Conservation (phyloP, 768 basidiomycete species). For the Xerocomellus chrysenteron region DNA sequence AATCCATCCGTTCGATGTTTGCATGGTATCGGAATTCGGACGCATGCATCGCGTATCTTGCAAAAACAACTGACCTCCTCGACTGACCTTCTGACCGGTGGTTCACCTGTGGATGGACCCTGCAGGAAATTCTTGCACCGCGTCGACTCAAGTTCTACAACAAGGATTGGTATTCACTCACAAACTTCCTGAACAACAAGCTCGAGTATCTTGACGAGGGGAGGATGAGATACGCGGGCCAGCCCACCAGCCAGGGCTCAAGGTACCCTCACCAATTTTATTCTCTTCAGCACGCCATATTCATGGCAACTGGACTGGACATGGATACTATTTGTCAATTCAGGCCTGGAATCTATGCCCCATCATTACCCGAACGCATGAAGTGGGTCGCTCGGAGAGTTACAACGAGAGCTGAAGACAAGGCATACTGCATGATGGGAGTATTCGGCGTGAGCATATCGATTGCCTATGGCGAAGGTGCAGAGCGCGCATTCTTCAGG, state of each 20-base stretch:
- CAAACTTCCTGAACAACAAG: background rate
- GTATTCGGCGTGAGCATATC: background rate
- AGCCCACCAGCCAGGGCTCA: too few relatives aligned
- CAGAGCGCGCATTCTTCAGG: background rate
- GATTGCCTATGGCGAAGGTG: background rate
- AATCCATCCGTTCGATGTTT: conserved; percentile 21
- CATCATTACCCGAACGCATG: background rate
- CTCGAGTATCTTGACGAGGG: background rate
- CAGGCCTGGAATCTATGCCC: background rate
- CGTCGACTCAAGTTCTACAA: background rate
- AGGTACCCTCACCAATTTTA: background rate
- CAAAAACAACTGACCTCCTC: background rate
- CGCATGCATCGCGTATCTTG: conserved; percentile 14
- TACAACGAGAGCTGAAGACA: background rate
- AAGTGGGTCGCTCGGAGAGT: background rate
- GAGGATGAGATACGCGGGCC: too few relatives aligned
- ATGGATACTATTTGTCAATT: background rate
- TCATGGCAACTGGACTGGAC: background rate
- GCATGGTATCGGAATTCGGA: conserved; percentile 14
- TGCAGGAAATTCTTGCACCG: background rate
- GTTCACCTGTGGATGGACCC: background rate
- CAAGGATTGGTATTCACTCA: background rate
- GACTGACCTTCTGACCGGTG: background rate
- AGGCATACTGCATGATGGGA: background rate
- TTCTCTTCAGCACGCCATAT: background rate